phyloP scores from a whole-genome alignment of 768 basidiomycete genomes.

The Mycena pura region DNA sequence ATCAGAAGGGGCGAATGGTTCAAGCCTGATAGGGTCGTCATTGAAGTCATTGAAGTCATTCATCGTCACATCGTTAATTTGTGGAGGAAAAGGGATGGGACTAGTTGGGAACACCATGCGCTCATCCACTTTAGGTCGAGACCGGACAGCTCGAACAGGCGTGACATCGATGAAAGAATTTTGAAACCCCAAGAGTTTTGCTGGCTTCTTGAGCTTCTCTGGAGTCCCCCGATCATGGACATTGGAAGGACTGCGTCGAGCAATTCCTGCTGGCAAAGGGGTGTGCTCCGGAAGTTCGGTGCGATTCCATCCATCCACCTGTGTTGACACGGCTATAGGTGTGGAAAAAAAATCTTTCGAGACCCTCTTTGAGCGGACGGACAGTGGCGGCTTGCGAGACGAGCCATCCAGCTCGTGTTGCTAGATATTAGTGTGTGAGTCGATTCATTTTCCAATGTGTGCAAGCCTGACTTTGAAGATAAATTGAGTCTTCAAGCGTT shows the following conservation, averaged over 20 bases:
- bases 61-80: conserved; percentile 26
- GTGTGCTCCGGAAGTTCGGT: conserved; percentile 33
- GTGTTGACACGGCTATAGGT: conserved; percentile 46
- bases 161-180: conserved; percentile 57
- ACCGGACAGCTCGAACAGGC: conserved; percentile 37
- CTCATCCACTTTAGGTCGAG: conserved; percentile 17
- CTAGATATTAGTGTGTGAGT: conserved; percentile 40
- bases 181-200: conserved; percentile 58
- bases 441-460: conserved; percentile 3
- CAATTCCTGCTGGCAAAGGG: conserved; percentile 38
- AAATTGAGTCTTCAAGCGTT: conserved; percentile 71
- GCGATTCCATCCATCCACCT: conserved; percentile 45
- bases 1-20: conserved; percentile 12
- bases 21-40: background rate
- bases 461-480: conserved; percentile 64
- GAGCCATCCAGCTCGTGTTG: conserved; percentile 73
- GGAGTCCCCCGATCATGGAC: conserved; percentile 40
- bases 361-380: conserved; percentile 51
- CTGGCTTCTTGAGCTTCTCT: conserved; percentile 38
- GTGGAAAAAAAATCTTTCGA: conserved; percentile 46
- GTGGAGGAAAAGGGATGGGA: conserved; percentile 20
- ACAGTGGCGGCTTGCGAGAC: conserved; percentile 53
- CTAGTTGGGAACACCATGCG: too few species aligned
- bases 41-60: conserved; percentile 25
- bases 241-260: conserved; percentile 28